phyloP scores from a whole-genome alignment of 1,139 yeast species.

The Williopsis jadinii region DNA sequence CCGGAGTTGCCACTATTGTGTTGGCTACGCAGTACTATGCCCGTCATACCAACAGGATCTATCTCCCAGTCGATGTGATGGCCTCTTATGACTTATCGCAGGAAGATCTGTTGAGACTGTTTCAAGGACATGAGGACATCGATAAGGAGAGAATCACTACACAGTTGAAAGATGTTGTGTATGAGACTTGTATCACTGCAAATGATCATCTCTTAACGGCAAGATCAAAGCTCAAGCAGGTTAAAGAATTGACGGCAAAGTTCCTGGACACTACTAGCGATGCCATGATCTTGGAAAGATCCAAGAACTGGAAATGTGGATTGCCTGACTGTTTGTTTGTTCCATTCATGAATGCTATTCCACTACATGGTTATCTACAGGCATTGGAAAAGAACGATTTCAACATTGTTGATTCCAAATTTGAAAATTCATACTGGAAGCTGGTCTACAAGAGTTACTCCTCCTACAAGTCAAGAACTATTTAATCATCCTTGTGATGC shows the following conservation, averaged over 20 bases:
- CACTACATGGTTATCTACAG: constrained; percentile 55
- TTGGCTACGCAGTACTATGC: constrained; percentile 60
- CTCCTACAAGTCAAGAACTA: constrained; percentile 38
- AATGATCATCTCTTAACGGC: constrained; percentile 78
- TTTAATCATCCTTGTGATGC: constrained; percentile 21
- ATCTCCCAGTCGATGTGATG: constrained; percentile 57
- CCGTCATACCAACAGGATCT: constrained; percentile 39
- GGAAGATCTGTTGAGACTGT: constrained; percentile 49
- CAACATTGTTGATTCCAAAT: constrained; percentile 44
- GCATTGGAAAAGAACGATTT: constrained; percentile 58
- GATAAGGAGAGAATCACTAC: constrained; percentile 27
- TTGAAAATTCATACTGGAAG: constrained; percentile 60
- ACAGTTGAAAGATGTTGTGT: constrained; percentile 52
- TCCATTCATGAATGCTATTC: constrained; percentile 63
- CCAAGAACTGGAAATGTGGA: constrained; percentile 36
- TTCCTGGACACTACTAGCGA: constrained; percentile 25
- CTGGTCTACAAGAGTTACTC: constrained; percentile 62
- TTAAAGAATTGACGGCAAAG: constrained; percentile 29
- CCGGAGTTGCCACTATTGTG: constrained; percentile 61
- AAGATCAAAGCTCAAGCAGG: constrained; percentile 39
- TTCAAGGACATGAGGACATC: constrained; percentile 34
- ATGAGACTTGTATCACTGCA: constrained; percentile 66
- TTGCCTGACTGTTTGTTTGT: constrained; percentile 63
- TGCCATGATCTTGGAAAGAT: constrained; percentile 28
- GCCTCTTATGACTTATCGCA: constrained; percentile 51